Evolutionary conservation across 2,329 filamentous ascomycete species (phyloP).

Genomic region (Penicillium sp.): DNA sequence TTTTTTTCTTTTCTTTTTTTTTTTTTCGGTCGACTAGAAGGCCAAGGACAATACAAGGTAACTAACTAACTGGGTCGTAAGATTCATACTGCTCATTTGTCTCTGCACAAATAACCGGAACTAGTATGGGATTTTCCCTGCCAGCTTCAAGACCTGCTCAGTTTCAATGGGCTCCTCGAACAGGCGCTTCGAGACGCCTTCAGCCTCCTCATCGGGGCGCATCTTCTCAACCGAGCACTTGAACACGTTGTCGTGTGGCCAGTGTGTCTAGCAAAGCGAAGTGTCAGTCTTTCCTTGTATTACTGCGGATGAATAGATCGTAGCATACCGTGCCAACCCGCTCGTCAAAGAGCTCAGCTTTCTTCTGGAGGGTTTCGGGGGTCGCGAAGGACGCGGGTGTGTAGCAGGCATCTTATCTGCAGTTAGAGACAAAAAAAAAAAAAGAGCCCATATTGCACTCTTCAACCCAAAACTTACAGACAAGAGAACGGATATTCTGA

Average conservation of each 20-base stretch:
- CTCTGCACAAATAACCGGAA: too few relatives aligned
- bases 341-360: background rate
- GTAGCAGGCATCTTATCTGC: background rate
- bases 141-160: background rate
- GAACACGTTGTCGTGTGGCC: background rate
- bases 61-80: too few relatives aligned
- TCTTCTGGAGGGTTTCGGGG: background rate
- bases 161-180: background rate
- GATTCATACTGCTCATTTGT: too few relatives aligned
- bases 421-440: background rate
- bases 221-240: background rate
- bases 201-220: background rate
- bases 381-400: background rate
- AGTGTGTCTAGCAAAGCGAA: background rate
- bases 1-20: too few relatives aligned
- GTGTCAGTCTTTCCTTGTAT: too few relatives aligned
- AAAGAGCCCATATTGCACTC: too few relatives aligned
- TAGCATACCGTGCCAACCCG: background rate
- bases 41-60: too few relatives aligned
- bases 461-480: background rate
- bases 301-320: background rate
- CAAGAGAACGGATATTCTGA: background rate
- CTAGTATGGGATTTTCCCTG: background rate
- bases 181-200: background rate
- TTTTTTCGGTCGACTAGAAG: too few relatives aligned